phyloP scores from a whole-genome alignment of 2,329 filamentous ascomycete species.

The Colletotrichum incanum region DNA sequence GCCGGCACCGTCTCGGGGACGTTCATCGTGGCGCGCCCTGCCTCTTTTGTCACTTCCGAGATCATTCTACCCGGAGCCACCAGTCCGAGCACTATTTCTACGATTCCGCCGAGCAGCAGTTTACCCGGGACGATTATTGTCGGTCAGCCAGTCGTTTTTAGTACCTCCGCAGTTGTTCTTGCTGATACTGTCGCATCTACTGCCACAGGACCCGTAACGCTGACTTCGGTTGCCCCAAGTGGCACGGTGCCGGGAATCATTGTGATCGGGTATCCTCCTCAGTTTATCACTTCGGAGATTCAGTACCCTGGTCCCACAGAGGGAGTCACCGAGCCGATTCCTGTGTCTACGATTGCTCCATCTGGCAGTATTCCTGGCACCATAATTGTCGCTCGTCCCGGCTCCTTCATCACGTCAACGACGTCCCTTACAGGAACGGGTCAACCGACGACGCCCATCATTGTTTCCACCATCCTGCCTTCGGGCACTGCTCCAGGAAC shows the following conservation, averaged over 20 bases:
- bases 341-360: background rate
- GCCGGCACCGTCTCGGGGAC: constrained; percentile 32
- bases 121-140: constrained; percentile 25
- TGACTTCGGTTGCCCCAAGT: constrained; percentile 24
- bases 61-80: background rate
- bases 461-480: constrained; percentile 23
- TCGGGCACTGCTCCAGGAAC: constrained; percentile 27
- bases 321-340: background rate
- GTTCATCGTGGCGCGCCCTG: constrained; percentile 27
- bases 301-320: background rate
- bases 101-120: constrained; percentile 30
- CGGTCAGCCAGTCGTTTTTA: constrained; percentile 12
- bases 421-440: background rate
- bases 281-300: constrained; percentile 5
- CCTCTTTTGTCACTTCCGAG: constrained; percentile 14
- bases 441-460: background rate
- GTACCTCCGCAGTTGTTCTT: constrained; percentile 29
- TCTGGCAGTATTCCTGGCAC: constrained; percentile 1
- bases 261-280: constrained; percentile 14
- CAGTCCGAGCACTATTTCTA: background rate
- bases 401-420: background rate
- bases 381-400: background rate
- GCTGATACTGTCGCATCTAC: constrained; percentile 7
- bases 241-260: constrained; percentile 23
- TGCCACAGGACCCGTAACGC: constrained; percentile 1